A percentile compares a stretch with the other conserved stretches of the same genome.
Evolutionary conservation across 345 rosid genomes (phyloP).

Genomic region (Populus alba): DNA sequence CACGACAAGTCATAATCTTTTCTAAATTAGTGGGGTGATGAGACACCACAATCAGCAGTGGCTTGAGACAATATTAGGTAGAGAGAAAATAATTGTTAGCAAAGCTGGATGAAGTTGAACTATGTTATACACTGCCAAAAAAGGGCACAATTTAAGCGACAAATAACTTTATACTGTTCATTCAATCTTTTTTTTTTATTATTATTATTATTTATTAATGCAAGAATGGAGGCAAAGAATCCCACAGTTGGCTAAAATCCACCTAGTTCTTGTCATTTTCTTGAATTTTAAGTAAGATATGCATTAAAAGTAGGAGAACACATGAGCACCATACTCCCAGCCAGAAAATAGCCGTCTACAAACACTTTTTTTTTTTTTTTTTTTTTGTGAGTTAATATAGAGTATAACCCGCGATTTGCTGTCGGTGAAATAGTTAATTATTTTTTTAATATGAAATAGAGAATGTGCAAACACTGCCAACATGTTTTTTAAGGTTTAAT

Average conservation of each 20-base stretch:
- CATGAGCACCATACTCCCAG: conserved; percentile 12
- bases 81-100: background rate
- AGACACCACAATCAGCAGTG: background rate
- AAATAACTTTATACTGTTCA: background rate
- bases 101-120: background rate
- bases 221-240: conserved; percentile 21
- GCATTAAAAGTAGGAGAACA: conserved; percentile 3
- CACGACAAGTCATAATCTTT: too few species aligned
- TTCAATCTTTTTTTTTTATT: too few species aligned
- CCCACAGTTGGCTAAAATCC: conserved; percentile 18
- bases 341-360: background rate
- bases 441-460: too few species aligned
- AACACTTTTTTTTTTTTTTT: background rate
- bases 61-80: background rate
- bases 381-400: background rate
- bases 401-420: too few species aligned
- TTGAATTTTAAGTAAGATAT: conserved; percentile 18
- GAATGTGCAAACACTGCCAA: too few species aligned
- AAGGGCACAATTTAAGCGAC: background rate
- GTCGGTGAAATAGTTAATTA: too few species aligned
- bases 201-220: background rate
- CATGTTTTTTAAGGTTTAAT: too few species aligned
- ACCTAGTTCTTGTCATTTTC: conserved; percentile 30
- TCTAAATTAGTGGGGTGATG: background rate
- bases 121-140: background rate